These are phyloP conservation scores for Chaetomium olivaceum DNA, from an alignment of 2,329 filamentous ascomycete species.

Conservation along the genomic window DNA sequence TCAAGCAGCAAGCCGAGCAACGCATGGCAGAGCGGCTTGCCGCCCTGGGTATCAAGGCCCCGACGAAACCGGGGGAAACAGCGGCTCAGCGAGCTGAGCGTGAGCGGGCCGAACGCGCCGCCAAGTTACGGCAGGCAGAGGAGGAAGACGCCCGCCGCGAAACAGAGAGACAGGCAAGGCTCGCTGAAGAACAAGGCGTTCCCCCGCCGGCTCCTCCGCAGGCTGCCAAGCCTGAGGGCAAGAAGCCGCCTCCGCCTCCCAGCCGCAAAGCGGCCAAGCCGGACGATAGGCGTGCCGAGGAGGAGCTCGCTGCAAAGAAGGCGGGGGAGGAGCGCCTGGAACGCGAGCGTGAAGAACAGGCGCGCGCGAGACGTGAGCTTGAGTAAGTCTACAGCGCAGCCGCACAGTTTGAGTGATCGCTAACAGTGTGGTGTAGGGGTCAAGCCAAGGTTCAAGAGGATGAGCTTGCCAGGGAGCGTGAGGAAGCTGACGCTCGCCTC, in stretches of 20 bases:
- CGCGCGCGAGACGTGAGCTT: constrained; percentile 69
- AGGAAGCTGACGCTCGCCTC: constrained; percentile 78
- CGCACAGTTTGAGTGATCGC: constrained; percentile 10
- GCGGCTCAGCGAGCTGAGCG: constrained; percentile 83
- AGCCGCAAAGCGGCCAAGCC: constrained; percentile 68
- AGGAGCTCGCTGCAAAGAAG: constrained; percentile 55
- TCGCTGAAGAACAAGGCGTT: constrained; percentile 73
- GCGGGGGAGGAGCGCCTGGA: constrained; percentile 66
- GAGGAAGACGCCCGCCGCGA: constrained; percentile 91
- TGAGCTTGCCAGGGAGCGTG: constrained; percentile 75
- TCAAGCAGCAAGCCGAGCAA: constrained; percentile 94
- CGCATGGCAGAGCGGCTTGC: constrained; percentile 96
- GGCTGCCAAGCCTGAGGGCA: constrained; percentile 49
- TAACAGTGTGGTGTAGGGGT: constrained; percentile 55
- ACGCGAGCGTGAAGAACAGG: constrained; percentile 74
- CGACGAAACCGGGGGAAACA: constrained; percentile 76
- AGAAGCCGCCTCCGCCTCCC: constrained; percentile 75
- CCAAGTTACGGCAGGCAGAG: constrained; percentile 84
- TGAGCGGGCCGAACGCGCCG: constrained; percentile 82
- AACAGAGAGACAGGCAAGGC: constrained; percentile 77
- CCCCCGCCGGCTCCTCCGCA: constrained; percentile 58
- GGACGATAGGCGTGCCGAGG: constrained; percentile 59
- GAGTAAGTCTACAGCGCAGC: constrained; percentile 68
- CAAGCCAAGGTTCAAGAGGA: constrained; percentile 74
- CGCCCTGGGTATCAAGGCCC: constrained; percentile 85